phyloP scores from a whole-genome alignment of 306 rosid species.

The Astragalus membranaceus region DNA sequence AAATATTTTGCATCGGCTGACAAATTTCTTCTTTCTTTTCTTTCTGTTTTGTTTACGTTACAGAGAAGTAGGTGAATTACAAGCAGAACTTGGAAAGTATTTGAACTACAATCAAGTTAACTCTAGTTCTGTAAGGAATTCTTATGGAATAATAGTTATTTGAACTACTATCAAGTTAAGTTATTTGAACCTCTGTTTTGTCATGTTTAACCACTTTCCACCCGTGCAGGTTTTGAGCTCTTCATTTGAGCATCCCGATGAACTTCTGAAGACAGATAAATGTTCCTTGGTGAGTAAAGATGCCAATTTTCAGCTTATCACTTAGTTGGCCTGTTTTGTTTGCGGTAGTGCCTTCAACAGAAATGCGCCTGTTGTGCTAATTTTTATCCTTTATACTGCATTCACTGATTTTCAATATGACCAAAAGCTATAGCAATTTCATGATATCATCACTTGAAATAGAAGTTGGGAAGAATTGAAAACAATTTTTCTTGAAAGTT shows the following conservation, averaged over 20 bases:
- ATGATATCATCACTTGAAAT: background rate
- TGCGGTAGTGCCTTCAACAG: background rate
- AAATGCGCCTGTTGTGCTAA: background rate
- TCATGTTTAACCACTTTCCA: constrained; percentile 16
- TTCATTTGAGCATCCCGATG: constrained; percentile 39
- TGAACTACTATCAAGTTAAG: background rate
- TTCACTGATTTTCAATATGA: background rate
- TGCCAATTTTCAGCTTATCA: constrained; percentile 1
- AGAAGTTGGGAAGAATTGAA: constrained; percentile 13
- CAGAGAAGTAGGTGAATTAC: constrained; percentile 61
- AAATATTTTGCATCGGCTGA: constrained; percentile 8
- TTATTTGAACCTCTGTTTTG: background rate
- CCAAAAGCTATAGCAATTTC: background rate
- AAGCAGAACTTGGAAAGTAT: constrained; percentile 40
- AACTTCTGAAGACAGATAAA: constrained; percentile 34
- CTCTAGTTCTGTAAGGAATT: constrained; percentile 47
- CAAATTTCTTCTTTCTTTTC: background rate
- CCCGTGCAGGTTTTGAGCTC: constrained; percentile 38
- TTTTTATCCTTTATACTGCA: background rate
- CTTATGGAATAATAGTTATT: background rate
- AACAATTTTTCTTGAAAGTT: background rate
- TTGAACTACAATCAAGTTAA: constrained; percentile 39
- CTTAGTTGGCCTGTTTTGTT: constrained; percentile 1
- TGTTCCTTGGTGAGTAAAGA: constrained; percentile 45
- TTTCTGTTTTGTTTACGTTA: constrained; percentile 23